phyloP scores from a whole-genome alignment of 1,284 basidiomycete species.

The Grifola frondosa region DNA sequence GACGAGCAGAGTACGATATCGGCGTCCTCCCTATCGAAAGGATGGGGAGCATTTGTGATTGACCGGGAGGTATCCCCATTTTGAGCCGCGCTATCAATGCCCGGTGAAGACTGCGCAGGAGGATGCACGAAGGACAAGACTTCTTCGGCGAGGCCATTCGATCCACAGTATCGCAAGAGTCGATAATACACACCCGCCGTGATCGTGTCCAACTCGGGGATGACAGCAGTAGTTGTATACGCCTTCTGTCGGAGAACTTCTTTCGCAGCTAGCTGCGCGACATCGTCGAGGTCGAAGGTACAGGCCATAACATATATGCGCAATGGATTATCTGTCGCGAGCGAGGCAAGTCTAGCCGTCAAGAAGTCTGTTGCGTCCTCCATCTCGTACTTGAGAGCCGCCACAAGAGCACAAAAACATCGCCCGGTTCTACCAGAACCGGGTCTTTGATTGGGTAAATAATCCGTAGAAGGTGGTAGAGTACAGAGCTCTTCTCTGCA shows the following conservation, averaged over 20 bases:
- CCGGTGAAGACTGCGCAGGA: no score
- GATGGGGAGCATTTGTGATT: no score
- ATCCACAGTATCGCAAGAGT: conserved; percentile 12
- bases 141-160: no score
- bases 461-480: conserved; percentile 15
- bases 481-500: conserved; percentile 5
- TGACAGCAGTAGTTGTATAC: conserved; percentile 9
- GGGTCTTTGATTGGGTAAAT: conserved; percentile 14
- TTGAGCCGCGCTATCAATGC: no score
- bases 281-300: conserved; percentile 25
- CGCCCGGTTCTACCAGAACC: no score
- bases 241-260: conserved; percentile 12
- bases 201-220: conserved; percentile 13
- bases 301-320: conserved; percentile 37
- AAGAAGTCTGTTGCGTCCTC: conserved; percentile 12
- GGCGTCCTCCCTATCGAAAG: no score
- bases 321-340: conserved; percentile 17
- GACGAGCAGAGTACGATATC: no score
- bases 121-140: no score
- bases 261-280: conserved; percentile 4
- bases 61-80: no score
- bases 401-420: conserved; percentile 4
- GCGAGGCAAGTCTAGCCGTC: conserved; percentile 19
- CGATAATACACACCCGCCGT: conserved; percentile 18
- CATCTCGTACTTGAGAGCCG: conserved; percentile 20